A percentile compares a stretch with the other conserved stretches of the same genome.
phyloP scores from a whole-genome alignment of 2,329 filamentous ascomycete species.

The Trichophyton mentagrophytes region DNA sequence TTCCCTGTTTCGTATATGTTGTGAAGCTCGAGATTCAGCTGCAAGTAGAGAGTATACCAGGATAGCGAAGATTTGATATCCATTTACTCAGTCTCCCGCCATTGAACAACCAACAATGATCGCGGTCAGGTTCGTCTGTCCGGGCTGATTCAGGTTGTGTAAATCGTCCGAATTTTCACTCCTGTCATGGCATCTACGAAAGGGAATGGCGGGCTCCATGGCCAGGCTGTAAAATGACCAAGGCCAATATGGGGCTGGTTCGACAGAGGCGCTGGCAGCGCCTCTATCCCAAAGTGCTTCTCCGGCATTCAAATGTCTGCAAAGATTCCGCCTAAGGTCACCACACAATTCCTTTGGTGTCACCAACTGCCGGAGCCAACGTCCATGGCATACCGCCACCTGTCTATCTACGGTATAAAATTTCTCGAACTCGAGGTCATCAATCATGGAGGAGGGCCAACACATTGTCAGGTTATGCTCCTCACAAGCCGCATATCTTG shows the following conservation, averaged over 20 bases:
- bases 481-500: neutral
- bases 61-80: neutral
- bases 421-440: neutral
- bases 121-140: neutral
- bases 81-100: neutral
- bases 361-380: neutral
- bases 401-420: conserved; percentile 27
- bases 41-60: neutral
- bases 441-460: neutral
- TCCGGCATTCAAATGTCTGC: neutral
- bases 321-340: neutral
- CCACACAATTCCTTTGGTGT: neutral
- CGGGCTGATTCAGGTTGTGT: neutral
- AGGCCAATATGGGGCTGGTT: neutral
- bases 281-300: neutral
- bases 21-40: neutral
- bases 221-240: neutral
- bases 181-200: neutral
- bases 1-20: neutral
- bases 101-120: neutral
- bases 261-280: neutral
- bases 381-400: conserved; percentile 10
- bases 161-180: neutral
- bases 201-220: neutral
- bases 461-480: neutral